Evolutionary conservation across 176 grass and related monocot species (phyloP).

Genomic region (Zoysia japonica): DNA sequence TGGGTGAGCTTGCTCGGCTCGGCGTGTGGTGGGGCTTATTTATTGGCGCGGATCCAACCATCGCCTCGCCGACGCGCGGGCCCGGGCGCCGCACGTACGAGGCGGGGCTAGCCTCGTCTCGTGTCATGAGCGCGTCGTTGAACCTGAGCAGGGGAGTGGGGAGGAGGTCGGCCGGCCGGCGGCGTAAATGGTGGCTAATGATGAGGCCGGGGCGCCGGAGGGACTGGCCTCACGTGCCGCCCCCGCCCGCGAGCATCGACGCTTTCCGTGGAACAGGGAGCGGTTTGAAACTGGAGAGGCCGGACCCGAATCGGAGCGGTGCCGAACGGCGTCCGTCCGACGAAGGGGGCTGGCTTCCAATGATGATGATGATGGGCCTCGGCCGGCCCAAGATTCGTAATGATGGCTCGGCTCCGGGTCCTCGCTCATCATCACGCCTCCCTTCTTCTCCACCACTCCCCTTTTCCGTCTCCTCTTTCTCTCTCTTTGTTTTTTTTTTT

Average conservation of each 20-base stretch:
- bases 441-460: background rate
- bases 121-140: constrained; percentile 37
- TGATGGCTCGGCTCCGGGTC: constrained; percentile 72
- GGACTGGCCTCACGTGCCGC: constrained; percentile 65
- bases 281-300: background rate
- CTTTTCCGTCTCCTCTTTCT: background rate
- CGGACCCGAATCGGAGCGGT: background rate
- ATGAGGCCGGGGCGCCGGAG: constrained; percentile 47
- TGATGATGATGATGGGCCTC: constrained; percentile 89
- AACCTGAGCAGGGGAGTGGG: constrained; percentile 4
- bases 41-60: constrained; percentile 41
- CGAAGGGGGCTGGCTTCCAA: constrained; percentile 34
- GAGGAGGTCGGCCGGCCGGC: constrained; percentile 1
- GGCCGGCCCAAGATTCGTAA: constrained; percentile 99
- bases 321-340: constrained; percentile 16
- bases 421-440: constrained; percentile 65
- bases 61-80: constrained; percentile 32
- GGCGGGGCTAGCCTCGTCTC: background rate
- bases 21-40: constrained; percentile 57
- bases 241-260: background rate
- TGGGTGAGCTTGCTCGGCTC: background rate
- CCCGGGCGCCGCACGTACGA: constrained; percentile 23
- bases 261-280: constrained; percentile 1
- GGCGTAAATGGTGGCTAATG: constrained; percentile 86
- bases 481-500: background rate